A percentile compares a stretch with the other conserved stretches of the same genome.
phyloP scores from a whole-genome alignment of 495 filamentous ascomycete species.

The Podospora comata region DNA sequence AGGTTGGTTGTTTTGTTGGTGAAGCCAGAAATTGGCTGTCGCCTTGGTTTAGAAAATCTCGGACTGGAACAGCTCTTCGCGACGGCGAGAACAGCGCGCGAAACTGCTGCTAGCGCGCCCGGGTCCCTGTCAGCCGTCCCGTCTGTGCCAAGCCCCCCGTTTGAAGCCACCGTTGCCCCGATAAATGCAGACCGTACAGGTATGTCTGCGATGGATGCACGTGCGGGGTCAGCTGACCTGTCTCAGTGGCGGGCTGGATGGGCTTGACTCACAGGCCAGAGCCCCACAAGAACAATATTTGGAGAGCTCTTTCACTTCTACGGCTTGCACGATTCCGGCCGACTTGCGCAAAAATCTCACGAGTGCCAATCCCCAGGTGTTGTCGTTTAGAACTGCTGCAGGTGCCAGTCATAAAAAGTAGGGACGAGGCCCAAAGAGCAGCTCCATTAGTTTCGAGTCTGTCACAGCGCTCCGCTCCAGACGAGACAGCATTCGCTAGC shows the following conservation, averaged over 20 bases:
- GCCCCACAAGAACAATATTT: conserved; percentile 8
- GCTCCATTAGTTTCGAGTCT: conserved; percentile 6
- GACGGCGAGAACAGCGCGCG: conserved; percentile 23
- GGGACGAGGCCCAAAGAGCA: neutral
- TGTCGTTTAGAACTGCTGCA: neutral
- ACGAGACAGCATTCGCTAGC: conserved; percentile 23
- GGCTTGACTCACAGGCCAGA: neutral
- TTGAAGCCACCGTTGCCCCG: neutral
- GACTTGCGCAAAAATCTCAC: neutral
- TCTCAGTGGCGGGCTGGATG: neutral
- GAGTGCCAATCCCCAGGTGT: neutral
- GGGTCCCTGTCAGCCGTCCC: conserved; percentile 7
- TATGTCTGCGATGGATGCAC: neutral
- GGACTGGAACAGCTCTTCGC: conserved; percentile 16
- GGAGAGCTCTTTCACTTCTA: neutral
- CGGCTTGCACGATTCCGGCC: neutral
- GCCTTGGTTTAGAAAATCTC: conserved; percentile 29
- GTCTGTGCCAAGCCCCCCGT: conserved; percentile 2
- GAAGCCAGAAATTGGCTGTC: conserved; percentile 30
- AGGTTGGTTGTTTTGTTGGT: conserved; percentile 20
- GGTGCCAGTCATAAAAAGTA: conserved; percentile 5
- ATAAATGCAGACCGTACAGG: neutral
- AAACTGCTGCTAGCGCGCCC: conserved; percentile 25
- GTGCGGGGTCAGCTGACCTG: conserved; percentile 3
- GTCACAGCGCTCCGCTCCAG: conserved; percentile 2